A percentile compares a stretch with the other conserved stretches of the same genome.
These are phyloP conservation scores for Yamadazyma pseudoaaseri DNA, from an alignment of 1,139 yeast species.

Conservation along the genomic window DNA sequence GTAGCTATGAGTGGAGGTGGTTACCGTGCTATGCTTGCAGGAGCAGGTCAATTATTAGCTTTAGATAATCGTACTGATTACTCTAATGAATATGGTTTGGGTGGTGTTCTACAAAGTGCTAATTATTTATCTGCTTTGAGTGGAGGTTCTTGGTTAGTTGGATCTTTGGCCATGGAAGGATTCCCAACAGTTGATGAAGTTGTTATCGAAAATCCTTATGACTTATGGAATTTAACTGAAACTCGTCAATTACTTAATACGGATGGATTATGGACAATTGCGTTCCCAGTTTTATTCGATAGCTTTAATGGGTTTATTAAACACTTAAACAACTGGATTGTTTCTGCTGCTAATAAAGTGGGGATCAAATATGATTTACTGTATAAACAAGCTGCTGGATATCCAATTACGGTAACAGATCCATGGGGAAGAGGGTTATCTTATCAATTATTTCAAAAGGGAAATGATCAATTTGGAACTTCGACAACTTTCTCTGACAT, in stretches of 20 bases:
- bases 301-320: conserved; percentile 25
- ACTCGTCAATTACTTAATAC: conserved; percentile 28
- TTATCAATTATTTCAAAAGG: conserved; percentile 34
- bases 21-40: conserved; percentile 83
- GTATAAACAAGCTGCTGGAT: conserved; percentile 34
- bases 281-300: conserved; percentile 21
- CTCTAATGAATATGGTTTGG: conserved; percentile 34
- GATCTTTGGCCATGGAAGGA: conserved; percentile 33
- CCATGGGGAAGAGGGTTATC: conserved; percentile 42
- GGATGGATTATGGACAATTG: conserved; percentile 20
- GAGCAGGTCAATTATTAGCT: conserved; percentile 87
- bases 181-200: conserved; percentile 36
- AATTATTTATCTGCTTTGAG: conserved; percentile 39
- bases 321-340: conserved; percentile 32
- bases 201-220: conserved; percentile 27
- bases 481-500: conserved; percentile 33
- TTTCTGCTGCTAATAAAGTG: conserved; percentile 15
- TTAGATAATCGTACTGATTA: conserved; percentile 68
- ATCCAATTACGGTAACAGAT: conserved; percentile 29
- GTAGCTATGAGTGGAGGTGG: conserved; percentile 91
- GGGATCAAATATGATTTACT: conserved; percentile 30
- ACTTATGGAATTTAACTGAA: conserved; percentile 37
- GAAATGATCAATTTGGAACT: conserved; percentile 23
- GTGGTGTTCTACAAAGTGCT: conserved; percentile 39
- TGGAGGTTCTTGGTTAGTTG: conserved; percentile 41